A percentile compares a stretch with the other conserved stretches of the same genome.
Conservation (phyloP, 164 flowering plant species). For the Liquidambar formosana region DNA sequence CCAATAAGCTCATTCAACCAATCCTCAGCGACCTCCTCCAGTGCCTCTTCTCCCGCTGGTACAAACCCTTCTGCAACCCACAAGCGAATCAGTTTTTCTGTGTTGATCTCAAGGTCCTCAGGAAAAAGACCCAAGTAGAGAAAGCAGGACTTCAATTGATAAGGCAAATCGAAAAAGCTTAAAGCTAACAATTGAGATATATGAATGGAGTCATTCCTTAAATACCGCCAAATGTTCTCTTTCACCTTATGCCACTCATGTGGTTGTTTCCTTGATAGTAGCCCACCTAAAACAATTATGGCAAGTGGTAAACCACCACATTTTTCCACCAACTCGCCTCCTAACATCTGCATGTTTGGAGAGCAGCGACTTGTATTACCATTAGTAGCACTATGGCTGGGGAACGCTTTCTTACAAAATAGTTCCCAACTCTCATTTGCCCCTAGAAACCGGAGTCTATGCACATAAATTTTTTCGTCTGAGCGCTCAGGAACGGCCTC, state of each 20-base stretch:
- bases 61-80: slow-evolving; percentile 13
- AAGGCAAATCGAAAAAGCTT: slow-evolving; percentile 11
- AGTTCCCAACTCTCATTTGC: slow-evolving; percentile 19
- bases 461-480: not conserved
- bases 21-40: not conserved
- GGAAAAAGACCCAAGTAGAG: slow-evolving; percentile 8
- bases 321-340: slow-evolving; percentile 16
- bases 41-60: not conserved
- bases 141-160: slow-evolving; percentile 4
- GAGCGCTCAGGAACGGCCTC: slow-evolving; percentile 10
- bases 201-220: slow-evolving; percentile 3
- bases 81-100: not conserved
- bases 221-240: slow-evolving; percentile 11
- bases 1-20: slow-evolving; percentile 8
- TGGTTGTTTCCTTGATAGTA: slow-evolving; percentile 20
- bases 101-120: not conserved
- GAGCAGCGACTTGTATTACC: not conserved
- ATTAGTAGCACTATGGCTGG: not conserved
- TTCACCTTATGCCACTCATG: slow-evolving; percentile 31
- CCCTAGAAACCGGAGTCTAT: slow-evolving; percentile 5
- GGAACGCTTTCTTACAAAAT: slow-evolving; percentile 16
- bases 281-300: slow-evolving; percentile 31
- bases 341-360: not conserved
- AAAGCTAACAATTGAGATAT: slow-evolving; percentile 1
- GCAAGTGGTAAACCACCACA: slow-evolving; percentile 34